phyloP scores from a whole-genome alignment of 2,329 filamentous ascomycete species.

The Calonectria pseudoturangicola region DNA sequence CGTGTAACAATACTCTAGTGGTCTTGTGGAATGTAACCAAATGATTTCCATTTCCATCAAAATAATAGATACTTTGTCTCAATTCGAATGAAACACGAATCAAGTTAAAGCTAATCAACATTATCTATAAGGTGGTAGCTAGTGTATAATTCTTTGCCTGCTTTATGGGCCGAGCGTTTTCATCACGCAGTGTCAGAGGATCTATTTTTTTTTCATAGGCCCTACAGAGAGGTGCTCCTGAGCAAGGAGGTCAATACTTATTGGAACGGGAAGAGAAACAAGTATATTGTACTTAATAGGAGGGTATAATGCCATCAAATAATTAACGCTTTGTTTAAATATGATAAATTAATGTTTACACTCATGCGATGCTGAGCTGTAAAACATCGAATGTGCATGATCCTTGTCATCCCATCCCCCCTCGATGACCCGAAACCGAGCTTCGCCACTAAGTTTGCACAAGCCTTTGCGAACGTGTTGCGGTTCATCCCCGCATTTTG shows the following conservation, averaged over 20 bases:
- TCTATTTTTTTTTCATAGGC: too few relatives aligned
- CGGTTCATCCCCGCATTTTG: constrained; percentile 9
- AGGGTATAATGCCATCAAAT: not conserved
- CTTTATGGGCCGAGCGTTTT: too few relatives aligned
- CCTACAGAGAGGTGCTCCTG: too few relatives aligned
- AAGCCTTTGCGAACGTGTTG: not conserved
- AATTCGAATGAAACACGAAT: too few relatives aligned
- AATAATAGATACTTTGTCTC: too few relatives aligned
- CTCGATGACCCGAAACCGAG: constrained; percentile 5
- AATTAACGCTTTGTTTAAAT: not conserved
- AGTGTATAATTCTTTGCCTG: too few relatives aligned
- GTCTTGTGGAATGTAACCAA: not conserved
- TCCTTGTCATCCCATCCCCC: constrained; percentile 1
- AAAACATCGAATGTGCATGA: not conserved
- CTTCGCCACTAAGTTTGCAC: not conserved
- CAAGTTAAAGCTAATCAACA: too few relatives aligned
- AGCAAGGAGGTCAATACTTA: not conserved
- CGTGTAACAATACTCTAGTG: not conserved
- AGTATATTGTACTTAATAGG: too few relatives aligned
- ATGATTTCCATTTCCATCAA: not conserved
- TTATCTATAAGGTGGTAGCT: too few relatives aligned
- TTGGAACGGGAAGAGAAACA: not conserved
- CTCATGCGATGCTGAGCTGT: not conserved
- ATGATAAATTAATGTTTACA: not conserved
- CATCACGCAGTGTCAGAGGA: too few relatives aligned